These are phyloP conservation scores for Phytophthora tentaculata DNA, from an alignment of 352 stramenopile species.

Conservation along the genomic window DNA sequence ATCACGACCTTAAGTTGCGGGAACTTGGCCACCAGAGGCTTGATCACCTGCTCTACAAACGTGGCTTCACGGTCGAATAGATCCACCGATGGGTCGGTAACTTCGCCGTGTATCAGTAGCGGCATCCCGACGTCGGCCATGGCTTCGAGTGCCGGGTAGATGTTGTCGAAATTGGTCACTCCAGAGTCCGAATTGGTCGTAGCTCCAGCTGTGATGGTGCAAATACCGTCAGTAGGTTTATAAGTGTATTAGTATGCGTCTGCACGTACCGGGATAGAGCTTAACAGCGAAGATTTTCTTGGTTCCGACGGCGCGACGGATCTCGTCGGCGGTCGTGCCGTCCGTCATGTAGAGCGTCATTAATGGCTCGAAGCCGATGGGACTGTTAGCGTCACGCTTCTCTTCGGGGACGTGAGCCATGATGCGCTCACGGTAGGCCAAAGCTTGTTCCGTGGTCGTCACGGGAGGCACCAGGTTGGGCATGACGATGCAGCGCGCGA, in stretches of 20 bases:
- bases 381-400: conserved; percentile 27
- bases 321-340: conserved; percentile 96
- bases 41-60: conserved; percentile 97
- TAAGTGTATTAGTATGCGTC: neutral
- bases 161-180: conserved; percentile 97
- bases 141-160: conserved; percentile 85
- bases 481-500: conserved; percentile 96
- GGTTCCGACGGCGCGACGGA: conserved; percentile 89
- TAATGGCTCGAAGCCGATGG: conserved; percentile 89
- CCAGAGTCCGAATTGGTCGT: conserved; percentile 99
- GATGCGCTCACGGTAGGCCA: conserved; percentile 97
- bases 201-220: conserved; percentile 78
- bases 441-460: conserved; percentile 93
- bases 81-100: conserved; percentile 94
- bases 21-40: conserved; percentile 93
- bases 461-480: conserved; percentile 98
- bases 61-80: conserved; percentile 98
- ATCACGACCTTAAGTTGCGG: conserved; percentile 98
- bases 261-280: conserved; percentile 93
- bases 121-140: conserved; percentile 91
- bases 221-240: conserved; percentile 7
- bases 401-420: conserved; percentile 80
- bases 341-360: conserved; percentile 99
- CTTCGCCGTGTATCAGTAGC: conserved; percentile 97
- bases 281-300: conserved; percentile 96